A percentile compares a stretch with the other conserved stretches of the same genome.
Evolutionary conservation across 345 rosid species (phyloP).

Genomic region (Cardamine resedifolia): DNA sequence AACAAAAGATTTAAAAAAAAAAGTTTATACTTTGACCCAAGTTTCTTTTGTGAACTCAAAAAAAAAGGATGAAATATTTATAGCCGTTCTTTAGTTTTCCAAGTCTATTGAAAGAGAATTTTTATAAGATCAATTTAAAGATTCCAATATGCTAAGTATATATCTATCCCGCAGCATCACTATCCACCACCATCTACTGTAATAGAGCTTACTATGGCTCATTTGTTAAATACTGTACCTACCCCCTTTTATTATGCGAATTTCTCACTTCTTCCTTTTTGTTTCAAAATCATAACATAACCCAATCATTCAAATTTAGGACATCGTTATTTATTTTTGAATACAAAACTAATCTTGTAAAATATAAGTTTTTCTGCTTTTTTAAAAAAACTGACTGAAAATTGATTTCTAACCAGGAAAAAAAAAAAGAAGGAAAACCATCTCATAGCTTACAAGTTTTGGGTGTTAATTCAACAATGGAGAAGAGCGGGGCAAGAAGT

Average conservation of each 20-base stretch:
- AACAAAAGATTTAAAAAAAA: no score
- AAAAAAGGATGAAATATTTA: neutral
- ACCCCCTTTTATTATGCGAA: neutral
- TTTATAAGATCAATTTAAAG: neutral
- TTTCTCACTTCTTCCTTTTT: neutral
- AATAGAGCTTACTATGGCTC: neutral
- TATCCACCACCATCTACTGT: slow-evolving; percentile 1
- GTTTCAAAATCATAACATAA: neutral
- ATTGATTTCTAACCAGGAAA: neutral
- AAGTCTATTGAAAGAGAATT: neutral
- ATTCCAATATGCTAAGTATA: slow-evolving; percentile 17
- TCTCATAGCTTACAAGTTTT: no score
- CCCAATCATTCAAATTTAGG: neutral
- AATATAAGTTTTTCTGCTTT: no score
- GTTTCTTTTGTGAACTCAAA: neutral
- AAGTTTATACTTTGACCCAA: no score
- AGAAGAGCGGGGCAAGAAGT: neutral
- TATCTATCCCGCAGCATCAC: neutral
- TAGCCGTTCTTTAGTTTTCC: neutral
- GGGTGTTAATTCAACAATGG: neutral
- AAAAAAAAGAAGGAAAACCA: neutral
- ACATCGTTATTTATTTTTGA: neutral
- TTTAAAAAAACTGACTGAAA: neutral
- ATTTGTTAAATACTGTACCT: neutral
- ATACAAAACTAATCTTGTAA: neutral